Percentiles rank a stretch among this genome's conserved stretches.
Evolutionary conservation across 352 stramenopile species (phyloP).

Genomic region (Globisporangium rhizosaccharum): DNA sequence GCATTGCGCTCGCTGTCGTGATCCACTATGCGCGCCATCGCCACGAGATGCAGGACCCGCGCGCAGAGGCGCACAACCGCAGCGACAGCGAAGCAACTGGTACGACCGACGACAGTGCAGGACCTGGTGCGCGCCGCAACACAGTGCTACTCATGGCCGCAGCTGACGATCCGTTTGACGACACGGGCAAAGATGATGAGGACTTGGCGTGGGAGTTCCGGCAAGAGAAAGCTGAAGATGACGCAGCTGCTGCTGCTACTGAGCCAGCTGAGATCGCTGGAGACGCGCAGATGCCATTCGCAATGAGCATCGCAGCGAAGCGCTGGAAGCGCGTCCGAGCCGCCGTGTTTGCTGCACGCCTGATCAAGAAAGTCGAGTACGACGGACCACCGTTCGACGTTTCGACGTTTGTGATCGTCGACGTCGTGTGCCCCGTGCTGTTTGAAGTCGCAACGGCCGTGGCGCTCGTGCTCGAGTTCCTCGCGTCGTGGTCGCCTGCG

Average conservation of each 20-base stretch:
- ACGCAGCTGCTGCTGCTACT: constrained; percentile 11
- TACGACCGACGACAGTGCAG: not conserved
- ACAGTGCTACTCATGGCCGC: constrained; percentile 33
- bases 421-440: constrained; percentile 63
- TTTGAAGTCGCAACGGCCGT: constrained; percentile 56
- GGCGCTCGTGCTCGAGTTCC: constrained; percentile 42
- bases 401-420: constrained; percentile 73
- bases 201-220: constrained; percentile 33
- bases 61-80: not conserved
- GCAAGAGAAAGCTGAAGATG: constrained; percentile 20
- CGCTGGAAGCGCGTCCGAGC: constrained; percentile 51
- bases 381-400: constrained; percentile 38
- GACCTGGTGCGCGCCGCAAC: too few species aligned
- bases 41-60: constrained; percentile 35
- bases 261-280: too few species aligned
- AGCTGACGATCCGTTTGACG: constrained; percentile 46
- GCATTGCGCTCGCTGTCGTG: constrained; percentile 61
- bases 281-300: too few species aligned
- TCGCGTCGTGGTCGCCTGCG: constrained; percentile 44
- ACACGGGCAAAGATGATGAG: constrained; percentile 54
- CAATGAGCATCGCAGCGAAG: constrained; percentile 4
- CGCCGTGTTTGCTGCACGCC: constrained; percentile 50
- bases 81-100: too few species aligned
- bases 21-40: constrained; percentile 77
- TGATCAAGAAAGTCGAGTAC: constrained; percentile 51